Evolutionary conservation across 345 rosid species (phyloP).

Genomic region (Populus alba): DNA sequence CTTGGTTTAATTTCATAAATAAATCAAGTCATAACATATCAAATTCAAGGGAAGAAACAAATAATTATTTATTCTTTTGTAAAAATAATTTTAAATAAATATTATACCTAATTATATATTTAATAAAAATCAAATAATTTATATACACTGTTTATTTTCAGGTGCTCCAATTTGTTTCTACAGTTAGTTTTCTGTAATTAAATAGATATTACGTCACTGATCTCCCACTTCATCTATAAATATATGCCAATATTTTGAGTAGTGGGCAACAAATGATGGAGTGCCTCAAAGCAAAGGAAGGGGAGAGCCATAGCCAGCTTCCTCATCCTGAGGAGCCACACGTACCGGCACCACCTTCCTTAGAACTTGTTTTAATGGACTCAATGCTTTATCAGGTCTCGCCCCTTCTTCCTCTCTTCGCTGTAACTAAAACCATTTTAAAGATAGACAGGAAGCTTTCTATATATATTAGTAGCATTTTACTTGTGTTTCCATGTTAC

Average conservation of each 20-base stretch:
- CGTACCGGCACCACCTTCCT: constrained; percentile 55
- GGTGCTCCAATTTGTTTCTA: too few relatives aligned
- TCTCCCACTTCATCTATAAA: neutral
- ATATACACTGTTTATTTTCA: too few relatives aligned
- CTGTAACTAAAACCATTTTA: neutral
- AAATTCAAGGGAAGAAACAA: rapidly evolving
- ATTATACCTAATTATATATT: too few relatives aligned
- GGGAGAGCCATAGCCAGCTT: constrained; percentile 42
- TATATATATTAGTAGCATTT: neutral
- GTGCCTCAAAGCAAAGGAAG: constrained; percentile 14
- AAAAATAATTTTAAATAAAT: too few relatives aligned
- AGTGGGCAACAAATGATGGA: constrained; percentile 13
- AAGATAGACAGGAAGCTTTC: neutral
- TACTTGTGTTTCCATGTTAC: neutral
- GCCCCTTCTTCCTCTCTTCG: neutral
- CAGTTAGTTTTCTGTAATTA: neutral
- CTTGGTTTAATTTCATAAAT: too few relatives aligned
- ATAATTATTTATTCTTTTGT: too few relatives aligned
- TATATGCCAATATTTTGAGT: neutral
- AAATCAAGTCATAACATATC: too few relatives aligned
- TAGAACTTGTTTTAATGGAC: constrained; percentile 66
- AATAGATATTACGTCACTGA: neutral
- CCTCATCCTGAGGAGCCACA: constrained; percentile 17
- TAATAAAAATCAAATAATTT: too few relatives aligned
- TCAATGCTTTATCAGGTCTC: constrained; percentile 61